Evolutionary conservation across 225 moss, liverwort and hornwort species (phyloP).

Genomic region (Thuidium tamariscinum): DNA sequence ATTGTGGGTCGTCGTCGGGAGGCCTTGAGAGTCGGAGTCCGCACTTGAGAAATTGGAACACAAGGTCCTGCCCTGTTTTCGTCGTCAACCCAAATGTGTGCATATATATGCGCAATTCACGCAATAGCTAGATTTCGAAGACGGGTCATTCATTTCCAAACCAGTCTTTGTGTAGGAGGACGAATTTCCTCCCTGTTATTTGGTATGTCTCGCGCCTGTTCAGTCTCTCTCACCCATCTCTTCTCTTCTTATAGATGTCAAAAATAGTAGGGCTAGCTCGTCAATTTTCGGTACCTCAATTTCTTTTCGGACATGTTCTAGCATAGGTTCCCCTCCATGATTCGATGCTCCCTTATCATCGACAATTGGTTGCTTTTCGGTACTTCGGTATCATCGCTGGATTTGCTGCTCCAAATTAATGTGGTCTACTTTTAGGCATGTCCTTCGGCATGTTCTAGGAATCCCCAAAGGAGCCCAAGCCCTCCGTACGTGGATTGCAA

Average conservation of each 20-base stretch:
- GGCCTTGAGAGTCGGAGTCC: background rate
- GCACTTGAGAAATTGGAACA: background rate
- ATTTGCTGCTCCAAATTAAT: background rate
- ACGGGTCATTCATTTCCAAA: background rate
- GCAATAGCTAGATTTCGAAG: background rate
- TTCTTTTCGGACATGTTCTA: no score
- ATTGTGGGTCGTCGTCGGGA: background rate
- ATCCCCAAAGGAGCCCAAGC: background rate
- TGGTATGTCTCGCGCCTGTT: background rate
- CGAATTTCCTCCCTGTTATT: background rate
- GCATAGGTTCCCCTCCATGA: background rate
- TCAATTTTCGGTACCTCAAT: background rate
- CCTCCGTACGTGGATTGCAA: background rate
- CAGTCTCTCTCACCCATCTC: background rate
- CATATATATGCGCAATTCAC: background rate
- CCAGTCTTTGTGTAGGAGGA: background rate
- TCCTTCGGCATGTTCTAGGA: background rate
- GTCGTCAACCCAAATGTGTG: background rate
- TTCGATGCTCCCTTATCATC: background rate
- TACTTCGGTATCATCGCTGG: background rate
- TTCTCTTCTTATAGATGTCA: background rate
- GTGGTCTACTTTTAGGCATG: background rate
- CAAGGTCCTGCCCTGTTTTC: background rate
- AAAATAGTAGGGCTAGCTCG: background rate
- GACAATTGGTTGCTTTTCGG: background rate